Conservation (phyloP, 2,329 filamentous ascomycete species). For the Nothophaeocryptopus gaeumannii region DNA sequence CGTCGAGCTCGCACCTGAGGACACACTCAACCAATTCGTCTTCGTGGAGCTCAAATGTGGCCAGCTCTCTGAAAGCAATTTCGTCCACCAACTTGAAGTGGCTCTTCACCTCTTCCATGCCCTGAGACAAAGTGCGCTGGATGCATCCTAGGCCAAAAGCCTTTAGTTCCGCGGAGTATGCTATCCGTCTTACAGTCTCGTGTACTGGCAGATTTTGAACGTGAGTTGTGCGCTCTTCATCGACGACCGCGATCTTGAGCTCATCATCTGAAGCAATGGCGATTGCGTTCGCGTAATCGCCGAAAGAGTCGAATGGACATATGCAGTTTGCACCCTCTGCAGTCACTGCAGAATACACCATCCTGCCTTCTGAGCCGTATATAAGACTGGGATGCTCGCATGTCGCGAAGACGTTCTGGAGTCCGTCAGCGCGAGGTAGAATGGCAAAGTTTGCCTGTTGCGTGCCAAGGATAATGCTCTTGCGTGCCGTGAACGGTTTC, state of each 20-base stretch:
- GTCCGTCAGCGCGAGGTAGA: slow-evolving; percentile 64
- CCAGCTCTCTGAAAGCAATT: slow-evolving; percentile 76
- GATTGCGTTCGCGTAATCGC: slow-evolving; percentile 76
- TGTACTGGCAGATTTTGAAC: slow-evolving; percentile 75
- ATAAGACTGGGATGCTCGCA: slow-evolving; percentile 94
- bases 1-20: slow-evolving; percentile 70
- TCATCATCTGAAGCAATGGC: slow-evolving; percentile 69
- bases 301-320: slow-evolving; percentile 71
- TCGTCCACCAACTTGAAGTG: slow-evolving; percentile 91
- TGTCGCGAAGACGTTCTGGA: slow-evolving; percentile 84
- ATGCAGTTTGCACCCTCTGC: slow-evolving; percentile 80
- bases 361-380: slow-evolving; percentile 80
- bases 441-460: slow-evolving; percentile 79
- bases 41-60: slow-evolving; percentile 62
- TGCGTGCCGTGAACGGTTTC: slow-evolving; percentile 67
- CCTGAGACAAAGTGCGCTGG: slow-evolving; percentile 65
- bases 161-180: slow-evolving; percentile 75
- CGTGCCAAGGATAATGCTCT: slow-evolving; percentile 80
- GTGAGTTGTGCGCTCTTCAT: slow-evolving; percentile 82
- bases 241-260: slow-evolving; percentile 76
- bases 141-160: slow-evolving; percentile 87
- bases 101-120: slow-evolving; percentile 72
- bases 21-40: slow-evolving; percentile 83
- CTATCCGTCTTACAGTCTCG: slow-evolving; percentile 81
- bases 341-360: slow-evolving; percentile 91